Conservation (phyloP, 495 filamentous ascomycete genomes). For the Penicillium flavigenum region DNA sequence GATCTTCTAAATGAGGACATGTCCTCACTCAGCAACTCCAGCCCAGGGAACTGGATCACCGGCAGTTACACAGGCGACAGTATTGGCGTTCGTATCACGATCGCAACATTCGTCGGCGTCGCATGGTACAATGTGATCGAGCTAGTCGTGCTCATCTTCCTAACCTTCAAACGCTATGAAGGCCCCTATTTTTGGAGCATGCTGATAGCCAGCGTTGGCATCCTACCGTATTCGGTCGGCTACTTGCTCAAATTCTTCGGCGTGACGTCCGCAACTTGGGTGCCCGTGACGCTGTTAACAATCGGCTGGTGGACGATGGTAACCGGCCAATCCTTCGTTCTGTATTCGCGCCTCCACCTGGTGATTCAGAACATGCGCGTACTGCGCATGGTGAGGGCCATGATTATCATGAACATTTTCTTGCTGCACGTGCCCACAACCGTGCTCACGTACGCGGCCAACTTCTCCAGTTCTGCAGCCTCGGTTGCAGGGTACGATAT, state of each 20-base stretch:
- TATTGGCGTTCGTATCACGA: conserved; percentile 34
- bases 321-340: conserved; percentile 41
- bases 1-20: conserved; percentile 11
- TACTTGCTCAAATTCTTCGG: conserved; percentile 41
- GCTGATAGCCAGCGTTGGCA: conserved; percentile 35
- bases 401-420: conserved; percentile 39
- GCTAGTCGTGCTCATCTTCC: conserved; percentile 42
- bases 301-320: conserved; percentile 45
- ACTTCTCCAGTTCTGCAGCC: conserved; percentile 19
- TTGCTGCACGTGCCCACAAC: conserved; percentile 39
- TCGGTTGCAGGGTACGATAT: conserved; percentile 28
- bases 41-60: conserved; percentile 31
- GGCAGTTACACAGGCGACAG: conserved; percentile 31
- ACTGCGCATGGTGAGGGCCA: conserved; percentile 29
- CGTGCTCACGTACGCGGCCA: conserved; percentile 33
- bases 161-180: conserved; percentile 39
- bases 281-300: conserved; percentile 34
- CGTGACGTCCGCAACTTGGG: conserved; percentile 27
- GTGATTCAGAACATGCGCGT: conserved; percentile 29
- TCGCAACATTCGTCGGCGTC: conserved; percentile 39
- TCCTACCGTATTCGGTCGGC: conserved; percentile 35
- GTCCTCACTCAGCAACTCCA: conserved; percentile 27
- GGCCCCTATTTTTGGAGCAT: conserved; percentile 48
- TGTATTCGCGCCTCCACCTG: conserved; percentile 44
- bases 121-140: conserved; percentile 43